phyloP scores from a whole-genome alignment of 164 flowering plant species.

The Berberis thunbergii region DNA sequence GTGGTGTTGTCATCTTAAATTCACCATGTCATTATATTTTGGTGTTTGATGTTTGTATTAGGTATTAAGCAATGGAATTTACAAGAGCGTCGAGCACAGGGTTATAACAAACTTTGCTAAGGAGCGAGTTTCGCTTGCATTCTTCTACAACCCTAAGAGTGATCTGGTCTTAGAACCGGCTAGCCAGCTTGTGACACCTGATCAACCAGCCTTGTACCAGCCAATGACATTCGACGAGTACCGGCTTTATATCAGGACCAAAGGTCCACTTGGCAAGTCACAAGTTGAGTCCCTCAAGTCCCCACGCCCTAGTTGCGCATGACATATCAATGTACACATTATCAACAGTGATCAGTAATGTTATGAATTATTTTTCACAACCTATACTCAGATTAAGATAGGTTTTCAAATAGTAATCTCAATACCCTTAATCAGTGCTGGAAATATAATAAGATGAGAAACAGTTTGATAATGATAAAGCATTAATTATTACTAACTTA shows the following conservation, averaged over 20 bases:
- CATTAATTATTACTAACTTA: no score
- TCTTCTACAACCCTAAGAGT: conserved; percentile 69
- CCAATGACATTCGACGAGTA: conserved; percentile 62
- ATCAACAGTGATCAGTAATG: no score
- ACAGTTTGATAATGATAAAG: no score
- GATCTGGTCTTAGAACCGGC: conserved; percentile 45
- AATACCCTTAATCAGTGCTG: no score
- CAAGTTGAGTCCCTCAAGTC: conserved; percentile 49
- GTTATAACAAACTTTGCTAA: conserved; percentile 44
- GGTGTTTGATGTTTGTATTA: conserved; percentile 6
- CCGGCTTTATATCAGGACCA: conserved; percentile 47
- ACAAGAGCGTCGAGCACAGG: conserved; percentile 78
- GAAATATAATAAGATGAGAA: no score
- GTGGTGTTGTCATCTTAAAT: no score
- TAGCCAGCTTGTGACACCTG: conserved; percentile 37
- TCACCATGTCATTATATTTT: no score
- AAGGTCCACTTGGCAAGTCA: conserved; percentile 58
- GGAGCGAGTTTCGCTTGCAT: conserved; percentile 63
- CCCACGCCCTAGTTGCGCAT: background rate
- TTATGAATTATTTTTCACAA: no score
- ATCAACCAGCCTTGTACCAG: conserved; percentile 35
- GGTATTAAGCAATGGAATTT: conserved; percentile 65
- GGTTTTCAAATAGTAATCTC: no score
- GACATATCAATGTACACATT: background rate
- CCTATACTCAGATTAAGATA: no score